Base-by-base conservation (phyloP, 2,329 filamentous ascomycete genomes). In the Didymella arachidicola region DNA sequence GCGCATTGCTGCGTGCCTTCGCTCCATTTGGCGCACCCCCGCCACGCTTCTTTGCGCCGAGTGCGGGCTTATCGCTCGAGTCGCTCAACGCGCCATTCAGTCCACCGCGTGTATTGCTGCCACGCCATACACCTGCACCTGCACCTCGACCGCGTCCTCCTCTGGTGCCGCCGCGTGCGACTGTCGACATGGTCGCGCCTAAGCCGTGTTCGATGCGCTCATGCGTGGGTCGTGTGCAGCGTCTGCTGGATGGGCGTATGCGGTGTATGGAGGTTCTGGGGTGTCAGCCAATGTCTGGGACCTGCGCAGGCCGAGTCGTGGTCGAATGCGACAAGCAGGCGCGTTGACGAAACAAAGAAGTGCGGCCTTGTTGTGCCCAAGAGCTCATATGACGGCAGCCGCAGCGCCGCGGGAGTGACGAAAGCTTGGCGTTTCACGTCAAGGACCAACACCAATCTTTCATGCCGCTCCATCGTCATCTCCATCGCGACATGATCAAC, bases 121-220 rank as follows among this genome's bases (percentile, higher is more conserved):
- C 63, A 43, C 59, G 57, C 44, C 55, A 44, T 7, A 52, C 53
- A 44, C 53, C 59, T 18, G 47, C 44, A 47, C 64, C 60, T 36
- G 57, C 62, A 38, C 64, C 61, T 36, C 67, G 64, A 10, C 61
- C 63, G 29, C 66, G 65, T 14, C 62, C 65, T 27, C 66, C 68
- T 63, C 64, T 59, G 22, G 57, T 58, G 29, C 61, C 61, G 57
- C 66, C 68, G 45, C 71, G 70, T 53, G 64, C 68, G 32, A 59
- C 64, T 56, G 64, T 60, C 61, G 70, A 67, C 72, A 73, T 74
- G 26, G 62, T 71, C 63, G 68, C 68, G 67, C 41, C 59, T 61
- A 56, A 45, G 54, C 16, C 53, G 34, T 52, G 26, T 41, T 41
- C 57, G 54, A 48, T 36, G 54, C 52, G 52, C 51, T 45, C 58